These are phyloP conservation scores for Teunomyces atbi DNA, from an alignment of 805 yeast species.

Conservation along the genomic window DNA sequence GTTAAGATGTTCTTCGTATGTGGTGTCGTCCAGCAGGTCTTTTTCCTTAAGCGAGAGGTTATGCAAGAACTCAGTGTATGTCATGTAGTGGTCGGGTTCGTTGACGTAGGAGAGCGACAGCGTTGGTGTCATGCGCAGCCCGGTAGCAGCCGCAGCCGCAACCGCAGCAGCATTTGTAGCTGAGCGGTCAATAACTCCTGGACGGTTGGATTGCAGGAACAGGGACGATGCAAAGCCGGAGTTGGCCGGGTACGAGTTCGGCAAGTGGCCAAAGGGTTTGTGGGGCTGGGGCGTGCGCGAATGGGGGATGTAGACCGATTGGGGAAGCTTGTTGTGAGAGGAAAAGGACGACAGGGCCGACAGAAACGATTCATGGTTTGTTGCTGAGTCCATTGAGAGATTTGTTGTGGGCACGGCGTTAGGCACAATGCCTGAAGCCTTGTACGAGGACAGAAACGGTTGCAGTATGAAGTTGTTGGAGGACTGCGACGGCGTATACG, in stretches of 20 bases:
- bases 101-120: background rate
- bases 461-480: slow-evolving; percentile 5
- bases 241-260: slow-evolving; percentile 7
- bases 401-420: slow-evolving; percentile 54
- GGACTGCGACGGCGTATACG: slow-evolving; percentile 30
- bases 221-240: slow-evolving; percentile 2
- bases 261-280: slow-evolving; percentile 6
- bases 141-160: no score
- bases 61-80: slow-evolving; percentile 39
- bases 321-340: slow-evolving; percentile 14
- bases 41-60: slow-evolving; percentile 21
- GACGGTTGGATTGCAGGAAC: background rate
- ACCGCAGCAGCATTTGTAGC: background rate
- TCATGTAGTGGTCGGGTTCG: slow-evolving; percentile 28
- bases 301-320: slow-evolving; percentile 24
- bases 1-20: slow-evolving; percentile 54
- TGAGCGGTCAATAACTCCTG: no score
- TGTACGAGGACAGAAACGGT: slow-evolving; percentile 7
- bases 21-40: slow-evolving; percentile 4
- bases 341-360: slow-evolving; percentile 13
- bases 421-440: slow-evolving; percentile 16
- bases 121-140: background rate
- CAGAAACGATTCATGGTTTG: slow-evolving; percentile 10
- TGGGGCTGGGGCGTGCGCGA: slow-evolving; percentile 11
- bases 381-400: slow-evolving; percentile 48